These are phyloP conservation scores for Triticum timopheevii DNA, from an alignment of 176 grass and related monocot genomes.

Conservation along the genomic window DNA sequence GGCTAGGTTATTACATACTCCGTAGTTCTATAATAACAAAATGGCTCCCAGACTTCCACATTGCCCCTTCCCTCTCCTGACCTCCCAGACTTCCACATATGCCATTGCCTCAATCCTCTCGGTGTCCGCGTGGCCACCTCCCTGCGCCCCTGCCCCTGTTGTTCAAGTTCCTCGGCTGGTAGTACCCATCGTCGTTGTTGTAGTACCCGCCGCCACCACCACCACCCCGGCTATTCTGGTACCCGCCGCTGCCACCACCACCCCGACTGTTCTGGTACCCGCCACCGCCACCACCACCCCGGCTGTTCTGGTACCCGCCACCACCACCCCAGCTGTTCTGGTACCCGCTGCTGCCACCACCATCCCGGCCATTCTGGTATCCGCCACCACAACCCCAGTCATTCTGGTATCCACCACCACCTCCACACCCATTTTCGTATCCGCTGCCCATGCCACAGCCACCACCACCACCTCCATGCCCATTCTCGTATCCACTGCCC, in stretches of 20 bases:
- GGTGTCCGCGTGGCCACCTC: too few relatives aligned
- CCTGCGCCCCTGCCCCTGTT: slow-evolving; percentile 24
- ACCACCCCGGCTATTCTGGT: slow-evolving; percentile 21
- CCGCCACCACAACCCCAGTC: slow-evolving; percentile 9
- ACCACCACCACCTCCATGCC: background rate
- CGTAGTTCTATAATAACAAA: too few relatives aligned
- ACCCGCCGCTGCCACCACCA: background rate
- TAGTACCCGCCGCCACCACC: slow-evolving; percentile 22
- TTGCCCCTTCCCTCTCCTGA: too few relatives aligned
- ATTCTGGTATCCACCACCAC: slow-evolving; percentile 40
- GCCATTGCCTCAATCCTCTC: too few relatives aligned
- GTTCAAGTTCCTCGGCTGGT: slow-evolving; percentile 56
- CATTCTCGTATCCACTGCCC: too few relatives aligned
- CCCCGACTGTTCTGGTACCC: slow-evolving; percentile 25
- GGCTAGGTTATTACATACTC: too few relatives aligned
- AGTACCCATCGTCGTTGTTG: slow-evolving; percentile 52
- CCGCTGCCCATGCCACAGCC: slow-evolving; percentile 25
- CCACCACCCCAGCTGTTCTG: slow-evolving; percentile 3
- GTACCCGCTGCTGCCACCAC: background rate
- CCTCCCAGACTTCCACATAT: too few relatives aligned
- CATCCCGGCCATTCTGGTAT: background rate
- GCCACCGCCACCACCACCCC: background rate
- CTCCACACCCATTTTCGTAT: too few relatives aligned
- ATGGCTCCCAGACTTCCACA: too few relatives aligned
- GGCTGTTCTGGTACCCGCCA: slow-evolving; percentile 23